Base-by-base conservation (phyloP, 768 basidiomycete species). In the Tricholoma hemisulphureum region DNA sequence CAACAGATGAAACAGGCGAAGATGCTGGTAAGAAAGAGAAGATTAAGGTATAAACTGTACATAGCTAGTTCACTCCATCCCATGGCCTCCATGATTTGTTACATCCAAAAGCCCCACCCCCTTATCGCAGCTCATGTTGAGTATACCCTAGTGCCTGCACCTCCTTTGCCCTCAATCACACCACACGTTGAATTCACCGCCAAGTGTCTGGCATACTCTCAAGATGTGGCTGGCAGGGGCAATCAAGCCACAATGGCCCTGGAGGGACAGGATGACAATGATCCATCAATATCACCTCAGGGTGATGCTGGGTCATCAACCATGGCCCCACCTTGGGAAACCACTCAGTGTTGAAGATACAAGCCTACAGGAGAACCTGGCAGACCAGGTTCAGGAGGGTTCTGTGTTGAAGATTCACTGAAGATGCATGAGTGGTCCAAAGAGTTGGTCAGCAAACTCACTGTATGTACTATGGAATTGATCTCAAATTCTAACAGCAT, bases 301-400 rank as follows among this genome's bases (percentile, higher is more conserved):
- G 31, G 31, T 31, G 31, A 31, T 31, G 31, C 31, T 31, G 31
- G 10, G 31, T 31, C 31, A 34, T 14, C 26, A 21, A 23, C 51
- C 21, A 8, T 11, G 23, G 10, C 51, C 18, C 21, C 51, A n/a
- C 18, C 51, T 20, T 20, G n/a, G 4, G 51, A 28, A 23, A 31
- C 31, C 31, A 10, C 31, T n/a, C 31, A 31, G 31, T 31, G 31
- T 41, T 20, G 23, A 60, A 61, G 34, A 55, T 61, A 16, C 52
- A 50, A 57, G 28, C 60, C 60, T 8, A 32, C 51, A 1, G 24
- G 59, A 18, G 56, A 57, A 43, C 56, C 59, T 37, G 59, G 53
- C 8, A 60, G 56, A 32, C 60, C 60, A 20, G 8, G 43, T 41
- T 53, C 34, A 9, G 46, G 60, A 18, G 46, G 56, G 21, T 61